phyloP scores from a whole-genome alignment of 306 rosid species.

The Dalbergia cultrata region DNA sequence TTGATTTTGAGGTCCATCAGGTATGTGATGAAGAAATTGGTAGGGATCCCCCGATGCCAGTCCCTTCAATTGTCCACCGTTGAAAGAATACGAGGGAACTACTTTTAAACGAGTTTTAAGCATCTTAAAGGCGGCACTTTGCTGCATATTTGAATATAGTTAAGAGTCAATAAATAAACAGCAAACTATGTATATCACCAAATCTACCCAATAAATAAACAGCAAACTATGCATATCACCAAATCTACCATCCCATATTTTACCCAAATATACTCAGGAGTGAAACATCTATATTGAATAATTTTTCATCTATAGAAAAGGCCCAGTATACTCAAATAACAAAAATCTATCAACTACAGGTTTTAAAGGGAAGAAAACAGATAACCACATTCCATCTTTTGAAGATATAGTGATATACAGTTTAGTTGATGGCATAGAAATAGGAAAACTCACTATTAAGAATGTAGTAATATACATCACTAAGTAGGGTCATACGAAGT shows the following conservation, averaged over 20 bases:
- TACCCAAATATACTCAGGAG: not conserved
- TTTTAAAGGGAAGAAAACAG: not conserved
- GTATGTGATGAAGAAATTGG: conserved; percentile 66
- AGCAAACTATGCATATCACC: too few relatives aligned
- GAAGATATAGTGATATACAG: not conserved
- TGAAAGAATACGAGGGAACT: conserved; percentile 77
- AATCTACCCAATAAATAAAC: not conserved
- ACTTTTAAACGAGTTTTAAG: conserved; percentile 90
- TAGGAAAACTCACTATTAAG: not conserved
- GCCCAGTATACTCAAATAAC: not conserved
- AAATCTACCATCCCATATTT: not conserved
- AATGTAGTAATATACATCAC: conserved; percentile 4
- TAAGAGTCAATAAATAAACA: conserved; percentile 25
- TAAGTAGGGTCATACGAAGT: not conserved
- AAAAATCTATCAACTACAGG: conserved; percentile 10
- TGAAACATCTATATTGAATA: conserved; percentile 13
- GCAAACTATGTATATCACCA: conserved; percentile 3
- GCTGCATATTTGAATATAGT: conserved; percentile 66
- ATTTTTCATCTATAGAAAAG: not conserved
- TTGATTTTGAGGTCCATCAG: conserved; percentile 56
- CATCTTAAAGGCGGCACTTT: conserved; percentile 97
- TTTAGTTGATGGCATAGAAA: conserved; percentile 1
- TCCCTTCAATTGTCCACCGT: conserved; percentile 65
- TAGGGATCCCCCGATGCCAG: conserved; percentile 69
- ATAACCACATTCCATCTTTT: not conserved